A percentile compares a stretch with the other conserved stretches of the same genome.
These are phyloP conservation scores for Boletus patriciae DNA, from an alignment of 768 basidiomycete genomes.

Conservation along the genomic window DNA sequence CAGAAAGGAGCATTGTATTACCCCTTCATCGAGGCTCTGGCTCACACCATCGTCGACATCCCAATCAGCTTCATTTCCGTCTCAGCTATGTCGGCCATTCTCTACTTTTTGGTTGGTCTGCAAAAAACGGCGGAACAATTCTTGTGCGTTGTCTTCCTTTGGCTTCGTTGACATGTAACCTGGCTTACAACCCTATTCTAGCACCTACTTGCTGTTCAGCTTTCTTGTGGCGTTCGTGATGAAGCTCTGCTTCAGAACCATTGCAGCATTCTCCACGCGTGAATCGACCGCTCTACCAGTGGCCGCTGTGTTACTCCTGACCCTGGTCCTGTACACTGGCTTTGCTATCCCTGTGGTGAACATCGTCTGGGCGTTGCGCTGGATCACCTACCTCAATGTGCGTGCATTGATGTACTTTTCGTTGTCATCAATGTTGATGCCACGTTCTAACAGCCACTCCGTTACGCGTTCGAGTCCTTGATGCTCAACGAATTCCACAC, in stretches of 20 bases:
- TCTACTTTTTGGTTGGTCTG: constrained; percentile 24
- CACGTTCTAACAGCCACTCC: constrained; percentile 32
- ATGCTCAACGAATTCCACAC: constrained; percentile 53
- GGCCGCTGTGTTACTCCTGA: constrained; percentile 36
- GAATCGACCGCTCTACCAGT: constrained; percentile 49
- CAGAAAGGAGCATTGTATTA: constrained; percentile 46
- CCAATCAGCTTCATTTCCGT: constrained; percentile 37
- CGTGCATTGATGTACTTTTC: constrained; percentile 34
- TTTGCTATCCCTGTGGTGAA: constrained; percentile 34
- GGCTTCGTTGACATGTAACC: background rate
- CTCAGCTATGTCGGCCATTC: constrained; percentile 6
- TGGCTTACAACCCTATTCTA: constrained; percentile 43
- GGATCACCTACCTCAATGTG: constrained; percentile 24
- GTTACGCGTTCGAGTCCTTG: constrained; percentile 25
- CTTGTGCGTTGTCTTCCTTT: constrained; percentile 12
- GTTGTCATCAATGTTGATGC: constrained; percentile 31
- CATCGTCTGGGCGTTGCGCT: constrained; percentile 14
- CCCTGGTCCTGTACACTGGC: constrained; percentile 44
- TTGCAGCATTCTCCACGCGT: constrained; percentile 54
- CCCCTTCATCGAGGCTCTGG: constrained; percentile 47
- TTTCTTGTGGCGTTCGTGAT: constrained; percentile 58
- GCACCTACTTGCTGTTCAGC: constrained; percentile 56
- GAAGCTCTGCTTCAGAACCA: constrained; percentile 70
- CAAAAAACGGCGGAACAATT: constrained; percentile 23
- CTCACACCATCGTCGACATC: constrained; percentile 45